Evolutionary conservation across 1,139 yeast species (phyloP), one percentile per base, ranked within the genome.

Genomic region (Blastobotrys elegans): DNA sequence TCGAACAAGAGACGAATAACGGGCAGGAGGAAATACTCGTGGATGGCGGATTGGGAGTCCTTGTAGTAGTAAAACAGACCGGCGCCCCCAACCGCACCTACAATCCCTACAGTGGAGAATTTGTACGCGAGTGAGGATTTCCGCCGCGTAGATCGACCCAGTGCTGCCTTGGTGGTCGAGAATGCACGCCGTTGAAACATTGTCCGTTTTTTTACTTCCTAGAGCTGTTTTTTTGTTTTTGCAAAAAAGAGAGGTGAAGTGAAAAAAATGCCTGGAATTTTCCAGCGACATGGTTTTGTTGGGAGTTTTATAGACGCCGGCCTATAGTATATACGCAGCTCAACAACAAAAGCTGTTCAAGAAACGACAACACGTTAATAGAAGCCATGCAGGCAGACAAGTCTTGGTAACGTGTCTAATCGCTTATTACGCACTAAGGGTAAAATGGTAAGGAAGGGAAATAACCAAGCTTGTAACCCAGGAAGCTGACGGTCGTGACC

Each of bases 21-120:
- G 0, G 97, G 97, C 68, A 95, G 80, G 41, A 83, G 66, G 2
- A 85, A 72, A 59, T 85, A 86, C 63, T 90, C 94, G 59, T 88
- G 94, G 43, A 86, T 68, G 4, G 88, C 83, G 1, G 97, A 82
- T 53, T 95, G 75, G 8, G 97, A 81, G 66, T 90, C 96, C 50
- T 79, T 68, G 30, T 71, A 66, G 60, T 82, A 83, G 48, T 69
- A 53, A 22, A 64, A 22, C 14, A 41, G 30, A 4, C 50, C 50
- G 8, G 35, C 46, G 11, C 43, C 45, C 51, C 63, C 61, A 13
- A 68, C 67, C n/a, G 69, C 68, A 43, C 66, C 67, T 40, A 68
- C 49, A 2, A 71, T 68, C 1, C 65, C 63, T 6, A 60, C 42
- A 18, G 63, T 55, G 14, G 58, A 50, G 22, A 56, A 34, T 40